Evolutionary conservation across 164 flowering plant genomes (phyloP).

Genomic region (Chimonanthus salicifolius): DNA sequence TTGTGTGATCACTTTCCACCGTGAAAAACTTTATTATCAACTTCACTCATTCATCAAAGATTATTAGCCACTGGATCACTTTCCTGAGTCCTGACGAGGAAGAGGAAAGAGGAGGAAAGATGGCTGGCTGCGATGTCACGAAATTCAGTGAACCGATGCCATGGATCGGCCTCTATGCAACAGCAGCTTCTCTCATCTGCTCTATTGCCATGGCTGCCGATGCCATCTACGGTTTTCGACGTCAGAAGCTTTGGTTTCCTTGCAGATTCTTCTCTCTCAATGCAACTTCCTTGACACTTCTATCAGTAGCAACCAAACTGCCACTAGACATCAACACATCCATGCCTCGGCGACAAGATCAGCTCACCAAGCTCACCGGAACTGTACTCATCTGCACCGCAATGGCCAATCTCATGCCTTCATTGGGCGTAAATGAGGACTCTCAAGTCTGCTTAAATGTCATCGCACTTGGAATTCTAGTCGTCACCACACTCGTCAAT

Average conservation of each 20-base stretch:
- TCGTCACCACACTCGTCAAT: constrained; percentile 45
- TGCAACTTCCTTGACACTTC: constrained; percentile 43
- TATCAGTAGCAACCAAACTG: constrained; percentile 45
- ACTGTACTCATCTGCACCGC: constrained; percentile 40
- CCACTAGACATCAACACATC: constrained; percentile 57
- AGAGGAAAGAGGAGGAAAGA: neutral
- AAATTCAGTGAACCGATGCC: constrained; percentile 21
- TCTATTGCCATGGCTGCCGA: constrained; percentile 47
- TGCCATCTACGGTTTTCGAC: constrained; percentile 27
- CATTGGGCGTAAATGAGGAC: constrained; percentile 44
- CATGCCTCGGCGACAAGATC: constrained; percentile 50
- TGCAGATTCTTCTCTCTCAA: constrained; percentile 52
- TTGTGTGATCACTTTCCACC: too few species aligned
- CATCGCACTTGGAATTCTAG: constrained; percentile 49
- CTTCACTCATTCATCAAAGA: too few species aligned
- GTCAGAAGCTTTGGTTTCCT: constrained; percentile 52
- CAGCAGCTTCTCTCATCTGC: constrained; percentile 49
- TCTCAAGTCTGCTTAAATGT: constrained; percentile 38
- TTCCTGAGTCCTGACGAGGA: too few species aligned
- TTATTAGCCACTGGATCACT: too few species aligned
- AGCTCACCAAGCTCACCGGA: constrained; percentile 59
- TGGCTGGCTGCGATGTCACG: neutral
- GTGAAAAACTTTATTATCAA: too few species aligned
- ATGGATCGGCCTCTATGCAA: constrained; percentile 35
- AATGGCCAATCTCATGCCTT: constrained; percentile 57